These are phyloP conservation scores for Ophiostoma quercus DNA, from an alignment of 2,329 filamentous ascomycete species.

Conservation along the genomic window DNA sequence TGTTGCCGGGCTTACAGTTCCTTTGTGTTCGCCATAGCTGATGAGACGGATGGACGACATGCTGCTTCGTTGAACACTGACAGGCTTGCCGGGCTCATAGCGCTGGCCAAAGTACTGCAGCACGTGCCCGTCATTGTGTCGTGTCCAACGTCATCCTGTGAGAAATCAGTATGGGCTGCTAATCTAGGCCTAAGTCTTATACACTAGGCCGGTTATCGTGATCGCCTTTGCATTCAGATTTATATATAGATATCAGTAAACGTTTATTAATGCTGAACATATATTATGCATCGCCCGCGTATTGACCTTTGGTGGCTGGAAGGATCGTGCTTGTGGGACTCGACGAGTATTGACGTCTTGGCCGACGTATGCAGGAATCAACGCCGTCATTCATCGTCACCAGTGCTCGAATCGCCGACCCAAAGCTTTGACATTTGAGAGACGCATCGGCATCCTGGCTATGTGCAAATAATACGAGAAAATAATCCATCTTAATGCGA, in stretches of 20 bases:
- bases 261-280: background rate
- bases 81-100: too few species aligned
- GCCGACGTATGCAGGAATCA: background rate
- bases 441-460: background rate
- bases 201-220: background rate
- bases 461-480: background rate
- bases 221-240: background rate
- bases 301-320: background rate
- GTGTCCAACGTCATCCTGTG: too few species aligned
- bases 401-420: background rate
- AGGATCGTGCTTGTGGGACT: background rate
- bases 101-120: too few species aligned
- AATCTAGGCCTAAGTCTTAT: background rate
- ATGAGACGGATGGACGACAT: too few species aligned
- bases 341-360: background rate
- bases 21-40: too few species aligned
- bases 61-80: too few species aligned
- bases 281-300: background rate
- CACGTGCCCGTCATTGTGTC: too few species aligned
- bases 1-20: too few species aligned
- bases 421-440: background rate
- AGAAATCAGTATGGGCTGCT: too few species aligned
- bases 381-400: background rate
- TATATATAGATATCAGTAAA: background rate
- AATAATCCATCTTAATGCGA: background rate